A percentile compares a stretch with the other conserved stretches of the same genome.
Evolutionary conservation across 225 moss, liverwort and hornwort species (phyloP).

Genomic region (Physcomitrellopsis africana): DNA sequence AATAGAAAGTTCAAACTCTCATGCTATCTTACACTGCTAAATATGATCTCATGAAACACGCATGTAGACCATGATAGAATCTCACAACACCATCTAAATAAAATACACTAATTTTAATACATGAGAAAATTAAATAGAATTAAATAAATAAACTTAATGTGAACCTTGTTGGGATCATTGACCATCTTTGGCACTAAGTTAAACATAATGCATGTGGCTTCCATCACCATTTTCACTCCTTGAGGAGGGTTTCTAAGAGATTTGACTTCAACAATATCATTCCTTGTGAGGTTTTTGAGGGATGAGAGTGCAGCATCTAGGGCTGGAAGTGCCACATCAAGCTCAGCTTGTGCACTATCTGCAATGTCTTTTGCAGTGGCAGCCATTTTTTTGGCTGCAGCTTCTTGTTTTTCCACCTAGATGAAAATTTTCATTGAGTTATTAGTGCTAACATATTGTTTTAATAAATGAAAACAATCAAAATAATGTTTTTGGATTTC

Average conservation of each 20-base stretch:
- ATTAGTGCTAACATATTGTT: no score
- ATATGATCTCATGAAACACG: no score
- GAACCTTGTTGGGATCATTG: slow-evolving; percentile 74
- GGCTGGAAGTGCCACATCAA: slow-evolving; percentile 80
- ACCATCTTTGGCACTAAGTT: slow-evolving; percentile 76
- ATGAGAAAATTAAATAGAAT: no score
- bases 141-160: no score
- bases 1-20: no score
- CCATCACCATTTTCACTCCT: slow-evolving; percentile 92
- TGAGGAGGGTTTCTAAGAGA: slow-evolving; percentile 86
- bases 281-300: slow-evolving; percentile 72
- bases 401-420: slow-evolving; percentile 82
- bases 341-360: slow-evolving; percentile 82
- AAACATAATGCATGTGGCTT: slow-evolving; percentile 89
- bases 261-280: slow-evolving; percentile 87
- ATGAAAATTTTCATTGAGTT: no score
- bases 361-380: slow-evolving; percentile 80
- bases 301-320: slow-evolving; percentile 76
- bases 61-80: no score
- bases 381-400: slow-evolving; percentile 78
- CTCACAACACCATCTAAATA: no score
- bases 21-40: no score
- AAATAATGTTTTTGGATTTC: no score
- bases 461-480: no score
- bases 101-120: no score